Evolutionary conservation across 176 grass and related monocot genomes (phyloP), one percentile per base, ranked within the genome.

Genomic region (Pontederia crassipes): DNA sequence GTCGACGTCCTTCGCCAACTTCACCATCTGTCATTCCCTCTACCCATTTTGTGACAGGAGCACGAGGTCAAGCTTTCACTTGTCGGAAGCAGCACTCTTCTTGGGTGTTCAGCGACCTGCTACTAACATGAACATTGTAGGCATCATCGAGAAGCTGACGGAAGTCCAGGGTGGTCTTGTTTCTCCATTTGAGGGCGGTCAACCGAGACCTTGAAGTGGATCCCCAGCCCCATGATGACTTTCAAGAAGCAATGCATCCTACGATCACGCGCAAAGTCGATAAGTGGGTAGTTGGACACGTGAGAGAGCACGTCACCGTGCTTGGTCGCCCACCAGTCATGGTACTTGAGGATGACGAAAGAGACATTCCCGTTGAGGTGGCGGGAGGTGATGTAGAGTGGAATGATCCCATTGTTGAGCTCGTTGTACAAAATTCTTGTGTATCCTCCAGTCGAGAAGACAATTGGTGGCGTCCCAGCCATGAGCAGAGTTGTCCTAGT

Each of bases 321-420:
- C 66, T 92, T 97, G 58, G 93, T 82, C 1, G 83, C 70, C 93
- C 93, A 98, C 93, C 93, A 92, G 65, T 72, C 54, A 28, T 92
- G 84, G 70, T 91, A 88, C n/a, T n/a, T n/a, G n/a, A n/a, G n/a
- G n/a, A n/a, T n/a, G n/a, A n/a, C n/a, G n/a, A n/a, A n/a, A n/a
- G n/a, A n/a, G n/a, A n/a, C n/a, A n/a, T n/a, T n/a, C n/a, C n/a
- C n/a, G n/a, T n/a, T n/a, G n/a, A n/a, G n/a, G n/a, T n/a, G n/a
- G n/a, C n/a, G n/a, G n/a, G n/a, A n/a, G n/a, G n/a, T n/a, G n/a
- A n/a, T n/a, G n/a, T n/a, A n/a, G n/a, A n/a, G n/a, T n/a, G n/a
- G n/a, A n/a, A n/a, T n/a, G n/a, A n/a, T n/a, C n/a, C n/a, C n/a
- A n/a, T n/a, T n/a, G n/a, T n/a, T n/a, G n/a, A n/a, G n/a, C n/a